Base-by-base conservation (phyloP, 2,329 filamentous ascomycete genomes). In the Corinectria fuckeliana region DNA sequence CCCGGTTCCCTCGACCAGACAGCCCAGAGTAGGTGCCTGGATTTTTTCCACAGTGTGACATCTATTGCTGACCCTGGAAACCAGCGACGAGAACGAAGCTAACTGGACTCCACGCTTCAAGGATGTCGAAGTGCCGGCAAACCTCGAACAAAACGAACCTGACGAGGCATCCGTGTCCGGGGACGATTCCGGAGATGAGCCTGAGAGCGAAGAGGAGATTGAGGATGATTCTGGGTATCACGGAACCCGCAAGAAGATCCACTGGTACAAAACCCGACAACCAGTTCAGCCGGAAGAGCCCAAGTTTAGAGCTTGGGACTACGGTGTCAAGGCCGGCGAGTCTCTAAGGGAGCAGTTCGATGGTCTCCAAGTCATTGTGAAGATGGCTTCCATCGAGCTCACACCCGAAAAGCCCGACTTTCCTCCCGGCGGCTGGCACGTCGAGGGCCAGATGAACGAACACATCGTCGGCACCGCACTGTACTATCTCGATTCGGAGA, bases 361-460 rank as follows among this genome's bases (percentile, higher is more conserved):
- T 3, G 49, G 62, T 0, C 45, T 71, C 2, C 88, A 91, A 65
- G 72, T 90, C 32, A 86, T 90, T 49, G 81, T 89, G 28, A 89
- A 89, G 67, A 76, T 91, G 63, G 80, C 51, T 20, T 58, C 50
- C 18, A 56, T 59, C 34, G 56, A 58, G 28, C 42, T 58, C 10
- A 59, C 28, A 1, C 49, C 51, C 2, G 23, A 42, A 14, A 36
- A 44, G n/a, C 32, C 85, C 1, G 5, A 4, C 0, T 68, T 60
- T 1, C 66, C 66, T 0, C 8, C 25, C 0, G 69, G 69, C 3
- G 50, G 53, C 4, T 70, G 67, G 68, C 67, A 70, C 9, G 55
- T 71, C 0, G 71, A 72, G 7, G 71, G 69, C 0, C 65, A 67
- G 34, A 65, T 69, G 62, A 72, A 72, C 4, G 71, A 73, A 26